Percentiles rank a stretch among this genome's conserved stretches.
Evolutionary conservation across 805 yeast species (phyloP).

Genomic region (Monosporozyma servazzii): DNA sequence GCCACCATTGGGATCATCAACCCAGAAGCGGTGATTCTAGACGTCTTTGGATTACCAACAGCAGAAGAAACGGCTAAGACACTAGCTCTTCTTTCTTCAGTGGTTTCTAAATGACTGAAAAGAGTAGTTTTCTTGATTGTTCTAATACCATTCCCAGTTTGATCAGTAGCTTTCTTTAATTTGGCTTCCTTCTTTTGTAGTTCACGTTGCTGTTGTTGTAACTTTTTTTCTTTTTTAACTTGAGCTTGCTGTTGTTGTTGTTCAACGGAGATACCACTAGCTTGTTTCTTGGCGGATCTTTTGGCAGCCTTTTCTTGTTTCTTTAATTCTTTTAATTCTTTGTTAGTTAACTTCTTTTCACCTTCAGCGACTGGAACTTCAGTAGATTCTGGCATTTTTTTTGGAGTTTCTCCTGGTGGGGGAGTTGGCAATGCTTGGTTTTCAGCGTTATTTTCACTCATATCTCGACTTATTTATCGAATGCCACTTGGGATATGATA

Average conservation of each 20-base stretch:
- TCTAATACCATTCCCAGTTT: constrained; percentile 10
- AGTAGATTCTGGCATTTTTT: constrained; percentile 1
- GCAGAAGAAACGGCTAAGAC: constrained; percentile 29
- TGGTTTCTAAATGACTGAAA: constrained; percentile 71
- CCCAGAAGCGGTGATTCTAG: constrained; percentile 31
- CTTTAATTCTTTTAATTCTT: constrained; percentile 80
- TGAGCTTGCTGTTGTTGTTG: constrained; percentile 32
- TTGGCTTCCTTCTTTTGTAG: constrained; percentile 45
- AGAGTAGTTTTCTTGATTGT: constrained; percentile 44
- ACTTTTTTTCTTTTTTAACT: constrained; percentile 37
- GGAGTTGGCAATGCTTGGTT: neutral
- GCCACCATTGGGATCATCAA: constrained; percentile 27
- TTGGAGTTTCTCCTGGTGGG: neutral
- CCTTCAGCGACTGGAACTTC: constrained; percentile 3
- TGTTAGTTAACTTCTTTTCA: constrained; percentile 45
- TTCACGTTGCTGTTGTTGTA: constrained; percentile 39
- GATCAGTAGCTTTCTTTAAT: constrained; percentile 31
- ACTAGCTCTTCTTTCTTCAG: constrained; percentile 55
- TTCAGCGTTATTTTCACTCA: neutral
- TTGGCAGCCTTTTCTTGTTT: constrained; percentile 88
- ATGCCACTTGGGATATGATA: neutral
- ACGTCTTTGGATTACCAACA: constrained; percentile 24
- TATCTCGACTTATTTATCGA: neutral
- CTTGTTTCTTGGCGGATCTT: constrained; percentile 79
- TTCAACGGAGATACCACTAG: constrained; percentile 44